Percentiles rank a stretch among this genome's conserved stretches.
Evolutionary conservation across 768 basidiomycete species (phyloP).

Genomic region (Lentinula boryana): DNA sequence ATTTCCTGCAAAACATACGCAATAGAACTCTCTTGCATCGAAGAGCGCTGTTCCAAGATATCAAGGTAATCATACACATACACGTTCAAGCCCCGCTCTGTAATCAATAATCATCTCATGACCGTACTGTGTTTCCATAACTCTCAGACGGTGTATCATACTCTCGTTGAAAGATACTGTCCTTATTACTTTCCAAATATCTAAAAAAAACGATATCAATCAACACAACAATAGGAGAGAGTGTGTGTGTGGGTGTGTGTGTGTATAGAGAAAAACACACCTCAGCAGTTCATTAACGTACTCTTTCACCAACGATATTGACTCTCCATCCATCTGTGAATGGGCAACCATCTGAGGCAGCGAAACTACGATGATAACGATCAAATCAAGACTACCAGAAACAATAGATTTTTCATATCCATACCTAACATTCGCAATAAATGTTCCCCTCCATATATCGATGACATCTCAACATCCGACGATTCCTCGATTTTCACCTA

Average conservation of each 20-base stretch:
- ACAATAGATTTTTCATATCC: slow-evolving; percentile 16
- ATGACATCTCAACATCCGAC: slow-evolving; percentile 77
- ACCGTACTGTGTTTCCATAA: slow-evolving; percentile 80
- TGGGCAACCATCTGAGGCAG: slow-evolving; percentile 86
- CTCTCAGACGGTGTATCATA: slow-evolving; percentile 72
- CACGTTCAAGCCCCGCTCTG: too few relatives aligned
- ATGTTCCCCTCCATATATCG: slow-evolving; percentile 93
- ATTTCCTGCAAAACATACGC: too few relatives aligned
- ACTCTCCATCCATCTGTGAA: slow-evolving; percentile 88
- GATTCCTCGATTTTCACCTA: slow-evolving; percentile 41
- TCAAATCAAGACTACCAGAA: slow-evolving; percentile 8
- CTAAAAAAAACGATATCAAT: slow-evolving; percentile 27
- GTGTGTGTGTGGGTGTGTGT: too few relatives aligned
- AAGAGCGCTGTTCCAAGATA: too few relatives aligned
- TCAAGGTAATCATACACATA: too few relatives aligned
- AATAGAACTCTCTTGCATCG: too few relatives aligned
- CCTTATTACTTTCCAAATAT: slow-evolving; percentile 74
- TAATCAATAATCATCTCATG: slow-evolving; percentile 29
- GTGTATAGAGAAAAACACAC: slow-evolving; percentile 36
- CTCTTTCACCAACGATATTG: slow-evolving; percentile 75
- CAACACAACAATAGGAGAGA: background rate
- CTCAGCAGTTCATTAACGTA: slow-evolving; percentile 84
- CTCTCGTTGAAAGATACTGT: slow-evolving; percentile 66
- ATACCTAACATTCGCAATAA: slow-evolving; percentile 85
- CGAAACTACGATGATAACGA: slow-evolving; percentile 54